Conservation (phyloP, 192 early-diverging fungal genomes). For the Cetraspora pellucida region DNA sequence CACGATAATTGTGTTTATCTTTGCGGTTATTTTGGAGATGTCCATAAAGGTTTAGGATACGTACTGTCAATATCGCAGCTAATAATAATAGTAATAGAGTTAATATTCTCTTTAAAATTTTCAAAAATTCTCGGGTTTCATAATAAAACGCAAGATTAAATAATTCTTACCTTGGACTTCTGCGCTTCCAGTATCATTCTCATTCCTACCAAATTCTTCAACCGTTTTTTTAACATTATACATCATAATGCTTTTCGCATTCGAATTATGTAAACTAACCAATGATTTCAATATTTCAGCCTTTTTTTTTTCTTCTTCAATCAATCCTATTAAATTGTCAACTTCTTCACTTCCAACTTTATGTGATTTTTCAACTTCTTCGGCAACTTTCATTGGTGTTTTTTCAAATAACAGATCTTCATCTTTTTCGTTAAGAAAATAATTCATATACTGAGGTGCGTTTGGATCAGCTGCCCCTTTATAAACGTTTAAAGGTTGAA, state of each 20-base stretch:
- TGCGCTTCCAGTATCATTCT: constrained; percentile 86
- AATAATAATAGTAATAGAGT: neutral
- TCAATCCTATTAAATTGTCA: no score
- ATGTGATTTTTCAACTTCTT: constrained; percentile 26
- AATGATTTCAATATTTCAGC: constrained; percentile 71
- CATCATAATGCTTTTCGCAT: constrained; percentile 69
- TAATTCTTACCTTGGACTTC: constrained; percentile 84
- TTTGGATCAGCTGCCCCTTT: constrained; percentile 36
- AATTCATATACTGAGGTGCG: constrained; percentile 12
- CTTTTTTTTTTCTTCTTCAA: constrained; percentile 52
- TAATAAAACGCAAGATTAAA: neutral
- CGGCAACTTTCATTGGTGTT: constrained; percentile 43
- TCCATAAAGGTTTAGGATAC: constrained; percentile 82
- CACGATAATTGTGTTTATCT: constrained; percentile 88
- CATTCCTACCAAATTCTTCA: constrained; percentile 74
- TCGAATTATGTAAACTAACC: constrained; percentile 81
- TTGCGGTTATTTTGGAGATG: constrained; percentile 82
- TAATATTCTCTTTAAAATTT: neutral
- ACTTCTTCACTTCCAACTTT: constrained; percentile 40
- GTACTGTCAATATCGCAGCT: constrained; percentile 90
- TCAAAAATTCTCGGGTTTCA: neutral
- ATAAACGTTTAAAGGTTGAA: constrained; percentile 40
- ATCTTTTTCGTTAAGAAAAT: constrained; percentile 51
- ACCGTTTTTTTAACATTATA: constrained; percentile 76
- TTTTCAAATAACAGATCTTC: constrained; percentile 52